A percentile compares a stretch with the other conserved stretches of the same genome.
Evolutionary conservation across 139 green algal species (phyloP).

Genomic region (Nannochloris sp.): DNA sequence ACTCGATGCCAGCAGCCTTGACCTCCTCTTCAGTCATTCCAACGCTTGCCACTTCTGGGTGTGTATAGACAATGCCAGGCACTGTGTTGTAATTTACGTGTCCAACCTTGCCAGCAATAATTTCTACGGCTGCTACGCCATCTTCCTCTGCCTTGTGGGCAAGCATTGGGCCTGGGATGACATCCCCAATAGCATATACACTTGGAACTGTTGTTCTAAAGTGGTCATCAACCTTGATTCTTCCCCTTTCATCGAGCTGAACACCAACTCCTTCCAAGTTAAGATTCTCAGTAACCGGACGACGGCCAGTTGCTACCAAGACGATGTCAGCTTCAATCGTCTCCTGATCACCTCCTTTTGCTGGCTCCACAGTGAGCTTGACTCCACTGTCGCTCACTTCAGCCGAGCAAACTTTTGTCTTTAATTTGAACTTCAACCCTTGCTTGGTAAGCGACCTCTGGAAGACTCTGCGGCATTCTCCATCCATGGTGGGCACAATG

Average conservation of each 20-base stretch:
- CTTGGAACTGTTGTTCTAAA: conserved; percentile 52
- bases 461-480: conserved; percentile 79
- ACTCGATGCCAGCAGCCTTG: conserved; percentile 61
- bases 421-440: conserved; percentile 95
- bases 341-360: conserved; percentile 60
- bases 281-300: conserved; percentile 63
- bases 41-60: conserved; percentile 79
- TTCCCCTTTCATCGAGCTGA: conserved; percentile 60
- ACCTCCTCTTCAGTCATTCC: conserved; percentile 77
- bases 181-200: conserved; percentile 91
- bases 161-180: conserved; percentile 92
- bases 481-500: conserved; percentile 89
- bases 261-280: conserved; percentile 84
- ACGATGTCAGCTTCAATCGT: conserved; percentile 80
- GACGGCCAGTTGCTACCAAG: conserved; percentile 81
- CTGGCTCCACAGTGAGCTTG: conserved; percentile 48
- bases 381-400: conserved; percentile 47
- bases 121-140: conserved; percentile 90
- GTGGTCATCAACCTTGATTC: conserved; percentile 68
- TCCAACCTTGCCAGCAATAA: conserved; percentile 77
- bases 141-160: conserved; percentile 99
- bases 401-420: conserved; percentile 71
- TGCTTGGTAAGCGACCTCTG: conserved; percentile 91
- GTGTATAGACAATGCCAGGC: conserved; percentile 96
- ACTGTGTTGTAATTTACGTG: conserved; percentile 98